These are phyloP conservation scores for Penicillium janthinellum DNA, from an alignment of 2,329 filamentous ascomycete species.

Conservation along the genomic window DNA sequence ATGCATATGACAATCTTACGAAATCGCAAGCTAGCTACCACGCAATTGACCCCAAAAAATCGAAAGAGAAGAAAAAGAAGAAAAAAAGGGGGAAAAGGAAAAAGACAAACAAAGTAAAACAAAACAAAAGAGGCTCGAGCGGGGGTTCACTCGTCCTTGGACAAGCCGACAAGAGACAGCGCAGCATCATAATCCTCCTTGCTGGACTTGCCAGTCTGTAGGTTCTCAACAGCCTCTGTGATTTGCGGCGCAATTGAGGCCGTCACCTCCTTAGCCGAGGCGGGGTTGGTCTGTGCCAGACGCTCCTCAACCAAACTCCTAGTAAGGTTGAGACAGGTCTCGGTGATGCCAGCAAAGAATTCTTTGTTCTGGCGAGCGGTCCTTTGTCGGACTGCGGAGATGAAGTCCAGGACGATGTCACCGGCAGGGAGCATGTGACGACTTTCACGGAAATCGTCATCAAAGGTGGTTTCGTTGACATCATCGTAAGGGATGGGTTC, in stretches of 20 bases:
- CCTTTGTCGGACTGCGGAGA: slow-evolving; percentile 20
- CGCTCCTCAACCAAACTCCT: slow-evolving; percentile 15
- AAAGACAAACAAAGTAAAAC: slow-evolving; percentile 5
- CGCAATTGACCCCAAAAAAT: not conserved
- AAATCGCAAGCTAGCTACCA: not conserved
- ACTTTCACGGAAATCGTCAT: slow-evolving; percentile 24
- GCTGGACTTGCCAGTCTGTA: slow-evolving; percentile 8
- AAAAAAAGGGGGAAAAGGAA: not conserved
- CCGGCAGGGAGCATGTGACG: slow-evolving; percentile 17
- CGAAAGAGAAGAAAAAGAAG: slow-evolving; percentile 2
- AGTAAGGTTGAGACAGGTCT: slow-evolving; percentile 12
- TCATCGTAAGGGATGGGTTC: slow-evolving; percentile 20
- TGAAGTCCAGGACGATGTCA: slow-evolving; percentile 24
- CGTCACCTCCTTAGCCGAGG: slow-evolving; percentile 1
- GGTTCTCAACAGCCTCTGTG: slow-evolving; percentile 6
- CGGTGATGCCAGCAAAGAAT: slow-evolving; percentile 10
- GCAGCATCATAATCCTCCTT: slow-evolving; percentile 18
- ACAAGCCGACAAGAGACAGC: slow-evolving; percentile 16
- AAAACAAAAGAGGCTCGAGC: not conserved
- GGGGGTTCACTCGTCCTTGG: not conserved
- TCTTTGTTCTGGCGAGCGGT: slow-evolving; percentile 2
- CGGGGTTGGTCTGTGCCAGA: not conserved
- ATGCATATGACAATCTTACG: slow-evolving; percentile 20
- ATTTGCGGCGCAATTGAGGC: slow-evolving; percentile 4
- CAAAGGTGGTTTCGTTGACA: slow-evolving; percentile 18